phyloP scores from a whole-genome alignment of 768 basidiomycete genomes.

The Trichaptum fuscoviolaceum region DNA sequence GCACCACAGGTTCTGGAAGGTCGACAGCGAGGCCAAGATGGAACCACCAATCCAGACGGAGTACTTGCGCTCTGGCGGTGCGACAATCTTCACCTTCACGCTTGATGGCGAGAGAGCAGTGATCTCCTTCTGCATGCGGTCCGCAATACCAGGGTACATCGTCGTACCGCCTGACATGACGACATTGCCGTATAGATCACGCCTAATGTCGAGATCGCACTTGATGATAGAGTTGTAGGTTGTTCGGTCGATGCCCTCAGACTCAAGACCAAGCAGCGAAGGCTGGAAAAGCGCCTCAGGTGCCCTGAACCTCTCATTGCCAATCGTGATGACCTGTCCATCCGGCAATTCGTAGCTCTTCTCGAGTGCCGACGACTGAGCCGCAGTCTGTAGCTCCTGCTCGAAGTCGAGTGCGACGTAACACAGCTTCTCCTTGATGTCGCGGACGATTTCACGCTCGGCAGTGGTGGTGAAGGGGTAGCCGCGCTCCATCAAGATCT shows the following conservation, averaged over 20 bases:
- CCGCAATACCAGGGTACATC: conserved; percentile 60
- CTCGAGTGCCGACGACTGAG: conserved; percentile 59
- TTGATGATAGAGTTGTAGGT: conserved; percentile 86
- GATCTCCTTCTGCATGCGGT: conserved; percentile 72
- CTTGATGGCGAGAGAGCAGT: conserved; percentile 58
- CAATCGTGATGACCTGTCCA: conserved; percentile 68
- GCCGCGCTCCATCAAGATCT: conserved; percentile 54
- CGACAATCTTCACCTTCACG: conserved; percentile 68
- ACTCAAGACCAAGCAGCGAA: conserved; percentile 75
- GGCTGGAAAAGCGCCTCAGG: conserved; percentile 96
- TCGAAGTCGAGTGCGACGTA: conserved; percentile 71
- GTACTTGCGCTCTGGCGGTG: conserved; percentile 67
- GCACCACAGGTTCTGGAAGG: conserved; percentile 69
- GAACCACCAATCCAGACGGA: conserved; percentile 57
- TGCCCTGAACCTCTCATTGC: conserved; percentile 90
- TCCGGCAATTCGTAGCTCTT: conserved; percentile 71
- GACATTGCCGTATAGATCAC: conserved; percentile 51
- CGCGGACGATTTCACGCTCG: conserved; percentile 56
- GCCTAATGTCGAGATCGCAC: conserved; percentile 56
- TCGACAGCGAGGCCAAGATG: conserved; percentile 50
- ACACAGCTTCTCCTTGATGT: conserved; percentile 80
- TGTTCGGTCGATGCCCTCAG: conserved; percentile 78
- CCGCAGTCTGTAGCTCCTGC: conserved; percentile 67
- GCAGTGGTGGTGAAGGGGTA: conserved; percentile 61
- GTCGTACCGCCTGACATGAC: conserved; percentile 59